Percentiles rank a stretch among this genome's conserved stretches.
phyloP scores from a whole-genome alignment of 1,284 basidiomycete genomes.

The Athelia psychrophila region DNA sequence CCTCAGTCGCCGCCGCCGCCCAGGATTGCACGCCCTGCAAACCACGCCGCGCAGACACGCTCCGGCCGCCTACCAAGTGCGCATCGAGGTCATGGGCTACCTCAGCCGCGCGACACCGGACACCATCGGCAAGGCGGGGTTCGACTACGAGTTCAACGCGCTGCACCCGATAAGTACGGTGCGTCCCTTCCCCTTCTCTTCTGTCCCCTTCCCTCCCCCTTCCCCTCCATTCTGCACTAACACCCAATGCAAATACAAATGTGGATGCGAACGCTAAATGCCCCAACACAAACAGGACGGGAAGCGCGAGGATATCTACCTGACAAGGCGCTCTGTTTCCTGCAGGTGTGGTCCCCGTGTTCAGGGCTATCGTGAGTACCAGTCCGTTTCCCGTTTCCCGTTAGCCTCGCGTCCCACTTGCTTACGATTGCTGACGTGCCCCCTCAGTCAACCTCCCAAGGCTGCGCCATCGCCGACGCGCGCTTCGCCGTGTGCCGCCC shows the following conservation, averaged over 20 bases:
- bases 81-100: constrained; percentile 34
- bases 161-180: not conserved
- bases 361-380: constrained; percentile 11
- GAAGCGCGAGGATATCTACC: constrained; percentile 26
- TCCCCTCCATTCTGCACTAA: too few relatives aligned
- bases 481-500: constrained; percentile 33
- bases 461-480: constrained; percentile 17
- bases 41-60: not conserved
- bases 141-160: constrained; percentile 4
- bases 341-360: not conserved
- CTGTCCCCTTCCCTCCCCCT: constrained; percentile 18
- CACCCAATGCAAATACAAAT: constrained; percentile 13
- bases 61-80: not conserved
- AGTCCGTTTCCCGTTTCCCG: constrained; percentile 1
- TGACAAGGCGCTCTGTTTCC: constrained; percentile 9
- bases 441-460: not conserved
- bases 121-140: constrained; percentile 44
- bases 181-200: too few relatives aligned
- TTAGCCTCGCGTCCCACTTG: not conserved
- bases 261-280: constrained; percentile 12
- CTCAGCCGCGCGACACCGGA: constrained; percentile 43
- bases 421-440: constrained; percentile 4
- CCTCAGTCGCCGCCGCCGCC: too few relatives aligned
- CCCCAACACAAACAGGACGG: too few relatives aligned
- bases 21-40: not conserved